phyloP scores from a whole-genome alignment of 768 basidiomycete species.

The Tulasnella sp. region DNA sequence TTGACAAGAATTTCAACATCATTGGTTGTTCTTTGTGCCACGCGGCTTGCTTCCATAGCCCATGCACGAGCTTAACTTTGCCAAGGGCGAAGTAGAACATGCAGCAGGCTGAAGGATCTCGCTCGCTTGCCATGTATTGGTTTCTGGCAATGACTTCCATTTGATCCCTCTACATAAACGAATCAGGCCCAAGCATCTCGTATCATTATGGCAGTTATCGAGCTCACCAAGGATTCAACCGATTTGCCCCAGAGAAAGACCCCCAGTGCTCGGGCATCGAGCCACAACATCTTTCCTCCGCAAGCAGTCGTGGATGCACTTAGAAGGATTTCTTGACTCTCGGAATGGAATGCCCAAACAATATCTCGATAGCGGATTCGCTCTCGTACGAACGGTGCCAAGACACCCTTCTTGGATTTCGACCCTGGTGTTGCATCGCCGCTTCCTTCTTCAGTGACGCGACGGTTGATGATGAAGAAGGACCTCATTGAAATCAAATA shows the following conservation, averaged over 20 bases:
- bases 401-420: conserved; percentile 10
- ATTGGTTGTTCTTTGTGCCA: conserved; percentile 86
- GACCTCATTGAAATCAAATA: conserved; percentile 91
- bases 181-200: background rate
- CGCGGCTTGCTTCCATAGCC: conserved; percentile 90
- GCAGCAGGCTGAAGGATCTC: conserved; percentile 86
- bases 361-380: conserved; percentile 88
- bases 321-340: conserved; percentile 82
- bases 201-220: background rate
- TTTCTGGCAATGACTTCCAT: conserved; percentile 87
- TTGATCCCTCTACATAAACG: conserved; percentile 57
- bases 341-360: conserved; percentile 95
- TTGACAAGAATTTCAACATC: conserved; percentile 89
- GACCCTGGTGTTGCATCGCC: background rate
- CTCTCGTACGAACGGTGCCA: conserved; percentile 42
- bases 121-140: conserved; percentile 84
- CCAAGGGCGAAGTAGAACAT: conserved; percentile 93
- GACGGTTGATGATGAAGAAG: conserved; percentile 77
- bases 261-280: conserved; percentile 80
- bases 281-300: conserved; percentile 83
- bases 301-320: conserved; percentile 66
- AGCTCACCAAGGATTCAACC: conserved; percentile 66
- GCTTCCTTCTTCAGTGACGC: conserved; percentile 32
- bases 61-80: conserved; percentile 86
- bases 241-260: conserved; percentile 86